A percentile compares a stretch with the other conserved stretches of the same genome.
phyloP scores from a whole-genome alignment of 2,329 filamentous ascomycete genomes.

The Myriosclerotinia curreyana region DNA sequence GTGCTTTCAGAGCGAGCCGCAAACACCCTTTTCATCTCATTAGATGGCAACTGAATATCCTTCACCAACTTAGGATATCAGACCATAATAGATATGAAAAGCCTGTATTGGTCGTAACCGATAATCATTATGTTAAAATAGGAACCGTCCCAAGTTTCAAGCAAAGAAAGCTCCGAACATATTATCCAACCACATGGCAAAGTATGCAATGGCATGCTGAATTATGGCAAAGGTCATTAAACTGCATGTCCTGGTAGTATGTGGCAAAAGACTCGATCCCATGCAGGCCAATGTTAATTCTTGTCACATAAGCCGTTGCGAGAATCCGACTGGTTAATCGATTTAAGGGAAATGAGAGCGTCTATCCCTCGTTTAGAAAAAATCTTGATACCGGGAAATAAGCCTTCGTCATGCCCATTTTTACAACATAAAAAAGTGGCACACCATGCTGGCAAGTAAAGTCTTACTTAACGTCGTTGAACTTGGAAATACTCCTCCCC shows the following conservation, averaged over 20 bases:
- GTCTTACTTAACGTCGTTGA: background rate
- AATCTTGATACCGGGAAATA: background rate
- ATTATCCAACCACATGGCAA: background rate
- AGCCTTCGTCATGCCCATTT: conserved; percentile 3
- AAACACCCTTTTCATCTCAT: too few species aligned
- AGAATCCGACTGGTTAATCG: background rate
- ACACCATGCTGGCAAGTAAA: background rate
- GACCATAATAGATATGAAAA: background rate
- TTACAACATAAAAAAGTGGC: background rate
- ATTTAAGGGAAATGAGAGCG: background rate
- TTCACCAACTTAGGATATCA: too few species aligned
- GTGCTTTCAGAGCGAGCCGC: too few species aligned
- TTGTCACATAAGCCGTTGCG: too few species aligned
- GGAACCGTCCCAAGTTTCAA: background rate
- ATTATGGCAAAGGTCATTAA: background rate
- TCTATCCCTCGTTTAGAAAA: conserved; percentile 1
- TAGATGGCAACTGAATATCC: too few species aligned
- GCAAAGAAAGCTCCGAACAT: background rate
- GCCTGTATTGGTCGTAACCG: background rate
- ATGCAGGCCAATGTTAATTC: background rate
- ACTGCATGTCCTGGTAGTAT: background rate
- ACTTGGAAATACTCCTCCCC: background rate
- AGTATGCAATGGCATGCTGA: background rate
- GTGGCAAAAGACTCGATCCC: conserved; percentile 3
- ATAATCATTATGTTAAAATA: background rate